These are phyloP conservation scores for Fusarium phyllophilum DNA, from an alignment of 2,329 filamentous ascomycete genomes.

Conservation along the genomic window DNA sequence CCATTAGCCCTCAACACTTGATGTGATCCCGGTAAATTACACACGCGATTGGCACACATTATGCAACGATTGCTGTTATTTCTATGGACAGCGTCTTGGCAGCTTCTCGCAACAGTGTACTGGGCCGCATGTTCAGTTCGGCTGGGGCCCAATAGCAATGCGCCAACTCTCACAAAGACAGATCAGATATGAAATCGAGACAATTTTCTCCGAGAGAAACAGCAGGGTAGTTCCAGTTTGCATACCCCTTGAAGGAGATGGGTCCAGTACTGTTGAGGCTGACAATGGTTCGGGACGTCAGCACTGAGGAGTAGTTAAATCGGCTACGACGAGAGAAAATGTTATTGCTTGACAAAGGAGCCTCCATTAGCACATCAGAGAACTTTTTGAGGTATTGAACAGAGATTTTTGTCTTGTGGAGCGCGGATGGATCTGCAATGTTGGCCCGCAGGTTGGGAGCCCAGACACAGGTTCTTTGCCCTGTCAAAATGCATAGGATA, in stretches of 20 bases:
- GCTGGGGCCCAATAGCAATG: accelerated
- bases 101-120: not conserved
- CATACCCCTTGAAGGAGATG: too few relatives aligned
- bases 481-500: accelerated
- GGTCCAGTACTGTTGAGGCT: not conserved
- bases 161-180: too few relatives aligned
- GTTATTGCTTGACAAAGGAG: not conserved
- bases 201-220: too few relatives aligned
- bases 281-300: not conserved
- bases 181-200: accelerated
- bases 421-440: too few relatives aligned
- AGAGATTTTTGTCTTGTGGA: not conserved
- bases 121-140: not conserved
- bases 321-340: not conserved
- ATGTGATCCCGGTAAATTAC: not conserved
- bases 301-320: too few relatives aligned
- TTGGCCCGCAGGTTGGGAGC: not conserved
- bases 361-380: too few relatives aligned
- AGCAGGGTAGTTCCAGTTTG: not conserved
- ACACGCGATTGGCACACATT: not conserved
- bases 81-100: not conserved
- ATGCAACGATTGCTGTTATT: not conserved
- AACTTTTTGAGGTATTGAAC: accelerated
- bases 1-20: not conserved
- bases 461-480: not conserved